These are phyloP conservation scores for Goffeauzyma gilvescens DNA, from an alignment of 768 basidiomycete genomes.

Conservation along the genomic window DNA sequence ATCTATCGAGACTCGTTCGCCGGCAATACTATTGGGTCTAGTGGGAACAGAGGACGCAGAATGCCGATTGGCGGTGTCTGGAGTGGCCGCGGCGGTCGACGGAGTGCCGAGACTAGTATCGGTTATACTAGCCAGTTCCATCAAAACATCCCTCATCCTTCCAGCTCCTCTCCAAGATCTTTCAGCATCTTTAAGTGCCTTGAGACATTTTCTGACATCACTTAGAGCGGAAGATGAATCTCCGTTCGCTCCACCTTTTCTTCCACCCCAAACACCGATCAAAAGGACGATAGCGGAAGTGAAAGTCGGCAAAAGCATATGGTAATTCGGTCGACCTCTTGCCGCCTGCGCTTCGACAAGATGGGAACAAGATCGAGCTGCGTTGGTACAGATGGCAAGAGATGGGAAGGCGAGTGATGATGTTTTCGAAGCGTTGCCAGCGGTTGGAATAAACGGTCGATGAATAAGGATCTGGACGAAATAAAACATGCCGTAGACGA, in stretches of 20 bases:
- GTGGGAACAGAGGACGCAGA: no score
- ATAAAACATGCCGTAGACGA: constrained; percentile 44
- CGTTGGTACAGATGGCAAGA: constrained; percentile 61
- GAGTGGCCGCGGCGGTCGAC: background rate
- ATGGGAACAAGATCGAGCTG: constrained; percentile 55
- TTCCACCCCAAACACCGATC: constrained; percentile 49
- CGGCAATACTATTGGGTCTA: no score
- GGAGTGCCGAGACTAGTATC: constrained; percentile 9
- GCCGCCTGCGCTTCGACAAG: constrained; percentile 42
- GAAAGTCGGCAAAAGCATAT: constrained; percentile 31
- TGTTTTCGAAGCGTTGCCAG: constrained; percentile 38
- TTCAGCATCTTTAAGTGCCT: constrained; percentile 38
- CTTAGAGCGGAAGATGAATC: constrained; percentile 41
- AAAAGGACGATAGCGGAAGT: constrained; percentile 43
- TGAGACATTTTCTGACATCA: constrained; percentile 45
- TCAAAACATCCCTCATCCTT: constrained; percentile 16
- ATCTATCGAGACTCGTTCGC: background rate
- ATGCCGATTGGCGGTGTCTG: background rate
- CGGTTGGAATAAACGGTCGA: constrained; percentile 55
- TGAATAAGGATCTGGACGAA: constrained; percentile 48
- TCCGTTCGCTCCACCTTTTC: constrained; percentile 35
- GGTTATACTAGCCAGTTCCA: constrained; percentile 9
- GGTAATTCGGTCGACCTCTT: constrained; percentile 14
- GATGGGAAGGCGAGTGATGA: constrained; percentile 41
- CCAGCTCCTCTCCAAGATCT: constrained; percentile 28